Evolutionary conservation across 108 stramenopile species (phyloP).

Genomic region (Nitzschia sp.): DNA sequence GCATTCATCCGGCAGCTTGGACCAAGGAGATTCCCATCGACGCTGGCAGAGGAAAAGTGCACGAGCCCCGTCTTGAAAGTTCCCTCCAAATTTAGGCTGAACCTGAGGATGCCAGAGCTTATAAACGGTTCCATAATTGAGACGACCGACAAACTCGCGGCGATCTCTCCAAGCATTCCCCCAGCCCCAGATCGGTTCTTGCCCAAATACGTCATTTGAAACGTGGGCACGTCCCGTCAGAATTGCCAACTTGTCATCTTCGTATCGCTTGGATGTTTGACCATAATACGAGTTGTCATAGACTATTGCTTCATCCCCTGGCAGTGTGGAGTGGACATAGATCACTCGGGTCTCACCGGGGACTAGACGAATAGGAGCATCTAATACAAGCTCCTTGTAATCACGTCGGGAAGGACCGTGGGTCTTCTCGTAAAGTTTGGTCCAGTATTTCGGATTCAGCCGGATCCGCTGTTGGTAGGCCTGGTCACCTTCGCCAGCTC

Average conservation of each 20-base stretch:
- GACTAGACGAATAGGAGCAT: constrained; percentile 64
- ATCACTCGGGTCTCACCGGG: constrained; percentile 74
- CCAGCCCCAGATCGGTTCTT: constrained; percentile 79
- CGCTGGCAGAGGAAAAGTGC: constrained; percentile 74
- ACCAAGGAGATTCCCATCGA: constrained; percentile 61
- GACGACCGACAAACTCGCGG: constrained; percentile 78
- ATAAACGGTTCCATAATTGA: constrained; percentile 79
- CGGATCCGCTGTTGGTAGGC: constrained; percentile 12
- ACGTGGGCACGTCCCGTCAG: constrained; percentile 81
- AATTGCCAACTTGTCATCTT: constrained; percentile 76
- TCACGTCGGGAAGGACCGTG: constrained; percentile 51
- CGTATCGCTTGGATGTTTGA: constrained; percentile 48
- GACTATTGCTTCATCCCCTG: constrained; percentile 81
- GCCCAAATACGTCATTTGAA: constrained; percentile 64
- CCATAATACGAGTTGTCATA: constrained; percentile 70
- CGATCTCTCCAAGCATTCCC: constrained; percentile 86
- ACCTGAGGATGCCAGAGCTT: constrained; percentile 78
- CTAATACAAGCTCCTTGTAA: constrained; percentile 66
- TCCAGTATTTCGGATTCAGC: constrained; percentile 56
- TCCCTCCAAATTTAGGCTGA: constrained; percentile 58
- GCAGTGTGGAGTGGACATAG: constrained; percentile 79
- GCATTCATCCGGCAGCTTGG: constrained; percentile 77
- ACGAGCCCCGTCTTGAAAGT: constrained; percentile 52
- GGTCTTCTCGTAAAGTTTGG: constrained; percentile 73
- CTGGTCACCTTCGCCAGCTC: neutral